Conservation (phyloP, 2,329 filamentous ascomycete species). For the Fusarium lyarnte region DNA sequence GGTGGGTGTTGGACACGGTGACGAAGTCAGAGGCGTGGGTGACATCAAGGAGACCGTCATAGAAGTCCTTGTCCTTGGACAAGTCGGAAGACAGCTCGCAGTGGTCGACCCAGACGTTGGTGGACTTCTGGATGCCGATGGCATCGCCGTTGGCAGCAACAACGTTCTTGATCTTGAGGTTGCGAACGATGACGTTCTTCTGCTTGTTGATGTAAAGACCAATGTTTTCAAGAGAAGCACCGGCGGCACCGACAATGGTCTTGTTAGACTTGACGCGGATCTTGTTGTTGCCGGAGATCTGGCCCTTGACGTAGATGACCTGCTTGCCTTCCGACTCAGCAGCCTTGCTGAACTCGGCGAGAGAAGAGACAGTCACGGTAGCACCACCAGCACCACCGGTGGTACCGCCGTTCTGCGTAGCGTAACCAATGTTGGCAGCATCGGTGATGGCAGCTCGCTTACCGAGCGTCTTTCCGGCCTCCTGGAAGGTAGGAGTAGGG, state of each 20-base stretch:
- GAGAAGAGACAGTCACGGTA: slow-evolving; percentile 55
- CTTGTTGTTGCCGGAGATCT: slow-evolving; percentile 52
- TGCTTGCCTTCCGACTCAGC: slow-evolving; percentile 55
- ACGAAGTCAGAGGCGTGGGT: slow-evolving; percentile 72
- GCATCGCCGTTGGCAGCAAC: slow-evolving; percentile 65
- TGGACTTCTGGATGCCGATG: slow-evolving; percentile 65
- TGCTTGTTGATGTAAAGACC: slow-evolving; percentile 63
- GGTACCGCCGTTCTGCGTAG: slow-evolving; percentile 52
- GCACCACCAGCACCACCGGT: slow-evolving; percentile 61
- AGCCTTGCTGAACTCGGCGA: slow-evolving; percentile 58
- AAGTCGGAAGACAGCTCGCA: slow-evolving; percentile 69
- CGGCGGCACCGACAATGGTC: slow-evolving; percentile 54
- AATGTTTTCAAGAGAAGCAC: slow-evolving; percentile 54
- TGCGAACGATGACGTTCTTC: slow-evolving; percentile 70
- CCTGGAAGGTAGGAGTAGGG: slow-evolving; percentile 45
- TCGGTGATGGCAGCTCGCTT: slow-evolving; percentile 51
- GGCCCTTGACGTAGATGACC: slow-evolving; percentile 54
- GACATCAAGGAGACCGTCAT: slow-evolving; percentile 72
- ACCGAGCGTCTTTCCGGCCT: slow-evolving; percentile 41
- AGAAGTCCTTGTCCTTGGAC: slow-evolving; percentile 73
- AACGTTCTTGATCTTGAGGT: slow-evolving; percentile 68
- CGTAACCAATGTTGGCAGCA: slow-evolving; percentile 50
- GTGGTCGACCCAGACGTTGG: slow-evolving; percentile 75
- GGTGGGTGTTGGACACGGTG: slow-evolving; percentile 54
- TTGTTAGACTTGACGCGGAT: slow-evolving; percentile 57